Conservation (phyloP, 2,329 filamentous ascomycete species). For the Harringtonia aguacate region DNA sequence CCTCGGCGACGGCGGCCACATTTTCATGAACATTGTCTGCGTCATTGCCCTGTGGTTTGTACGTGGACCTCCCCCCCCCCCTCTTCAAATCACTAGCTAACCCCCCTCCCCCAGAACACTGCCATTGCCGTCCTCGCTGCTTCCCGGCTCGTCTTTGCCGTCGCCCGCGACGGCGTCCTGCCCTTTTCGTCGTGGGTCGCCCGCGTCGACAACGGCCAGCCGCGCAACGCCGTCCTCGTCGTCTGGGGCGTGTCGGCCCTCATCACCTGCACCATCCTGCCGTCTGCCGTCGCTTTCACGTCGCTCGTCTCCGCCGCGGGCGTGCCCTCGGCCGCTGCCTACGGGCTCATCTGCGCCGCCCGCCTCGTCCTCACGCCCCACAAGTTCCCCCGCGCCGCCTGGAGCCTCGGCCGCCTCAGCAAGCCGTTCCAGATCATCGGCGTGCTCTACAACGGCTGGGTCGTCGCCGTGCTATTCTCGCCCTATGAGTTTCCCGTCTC, state of each 20-base stretch:
- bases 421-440: constrained; percentile 7
- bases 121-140: constrained; percentile 9
- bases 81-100: background rate
- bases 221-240: constrained; percentile 9
- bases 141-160: constrained; percentile 9
- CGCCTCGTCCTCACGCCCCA: constrained; percentile 5
- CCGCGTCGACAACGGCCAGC: constrained; percentile 6
- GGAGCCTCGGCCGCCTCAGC: constrained; percentile 7
- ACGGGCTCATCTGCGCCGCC: constrained; percentile 4
- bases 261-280: constrained; percentile 9
- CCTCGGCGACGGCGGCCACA: constrained; percentile 7
- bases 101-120: constrained; percentile 3
- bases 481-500: constrained; percentile 7
- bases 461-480: constrained; percentile 6
- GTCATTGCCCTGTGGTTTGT: constrained; percentile 9
- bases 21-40: constrained; percentile 9
- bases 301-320: constrained; percentile 7
- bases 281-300: constrained; percentile 9
- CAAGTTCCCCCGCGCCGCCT: constrained; percentile 5
- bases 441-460: constrained; percentile 7
- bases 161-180: constrained; percentile 9
- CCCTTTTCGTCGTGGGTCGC: constrained; percentile 6
- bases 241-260: constrained; percentile 8
- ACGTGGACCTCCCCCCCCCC: background rate
- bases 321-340: constrained; percentile 8